Percentiles rank a stretch among this genome's conserved stretches.
Evolutionary conservation across 352 stramenopile species (phyloP).

Genomic region (Phytopythium boreale): DNA sequence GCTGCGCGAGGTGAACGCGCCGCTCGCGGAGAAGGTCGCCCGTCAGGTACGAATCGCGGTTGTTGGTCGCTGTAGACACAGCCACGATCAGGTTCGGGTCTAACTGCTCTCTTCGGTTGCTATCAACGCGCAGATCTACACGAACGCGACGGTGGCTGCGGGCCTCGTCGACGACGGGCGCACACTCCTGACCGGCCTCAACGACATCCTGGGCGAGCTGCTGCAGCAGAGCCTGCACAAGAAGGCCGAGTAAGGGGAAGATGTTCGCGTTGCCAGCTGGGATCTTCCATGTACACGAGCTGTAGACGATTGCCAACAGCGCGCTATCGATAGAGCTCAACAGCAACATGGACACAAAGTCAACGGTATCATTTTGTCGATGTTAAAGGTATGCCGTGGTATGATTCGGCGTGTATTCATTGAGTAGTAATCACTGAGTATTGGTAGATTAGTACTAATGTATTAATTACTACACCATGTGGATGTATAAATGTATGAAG

Average conservation of each 20-base stretch:
- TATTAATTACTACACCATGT: no score
- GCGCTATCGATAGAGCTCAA: no score
- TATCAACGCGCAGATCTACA: conserved; percentile 92
- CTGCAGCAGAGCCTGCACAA: conserved; percentile 71
- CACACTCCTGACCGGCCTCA: conserved; percentile 96
- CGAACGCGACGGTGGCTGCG: conserved; percentile 97
- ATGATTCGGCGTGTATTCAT: no score
- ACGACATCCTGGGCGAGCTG: conserved; percentile 93
- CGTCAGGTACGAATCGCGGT: conserved; percentile 44
- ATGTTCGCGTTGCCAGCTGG: background rate
- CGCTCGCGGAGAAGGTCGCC: conserved; percentile 84
- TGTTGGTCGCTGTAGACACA: background rate
- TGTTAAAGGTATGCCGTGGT: no score
- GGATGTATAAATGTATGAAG: no score
- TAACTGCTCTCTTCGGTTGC: conserved; percentile 6
- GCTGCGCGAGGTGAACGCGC: conserved; percentile 78
- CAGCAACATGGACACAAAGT: no score
- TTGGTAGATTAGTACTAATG: no score
- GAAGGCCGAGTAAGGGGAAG: conserved; percentile 31
- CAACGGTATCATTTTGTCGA: no score
- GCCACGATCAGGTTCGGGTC: background rate
- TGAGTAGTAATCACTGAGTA: no score
- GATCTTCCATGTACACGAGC: no score
- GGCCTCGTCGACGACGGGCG: conserved; percentile 97
- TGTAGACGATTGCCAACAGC: no score